These are phyloP conservation scores for Spongispora temasekensis DNA, from an alignment of 1,284 basidiomycete genomes.

Conservation along the genomic window DNA sequence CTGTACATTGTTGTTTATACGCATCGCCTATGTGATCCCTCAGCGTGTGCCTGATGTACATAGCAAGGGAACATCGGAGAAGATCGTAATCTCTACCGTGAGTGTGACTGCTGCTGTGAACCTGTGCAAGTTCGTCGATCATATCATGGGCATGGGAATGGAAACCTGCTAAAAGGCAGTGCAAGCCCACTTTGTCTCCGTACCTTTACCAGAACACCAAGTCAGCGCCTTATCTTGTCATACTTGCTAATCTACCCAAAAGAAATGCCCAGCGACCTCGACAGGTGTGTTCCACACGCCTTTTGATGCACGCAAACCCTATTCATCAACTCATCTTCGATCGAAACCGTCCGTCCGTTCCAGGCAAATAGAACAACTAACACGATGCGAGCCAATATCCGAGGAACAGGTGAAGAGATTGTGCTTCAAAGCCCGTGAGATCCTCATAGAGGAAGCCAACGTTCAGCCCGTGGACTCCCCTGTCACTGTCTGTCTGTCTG, in stretches of 20 bases:
- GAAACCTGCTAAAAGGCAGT: conserved; percentile 25
- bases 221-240: conserved; percentile 31
- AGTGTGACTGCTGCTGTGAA: conserved; percentile 7
- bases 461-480: conserved; percentile 96
- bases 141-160: conserved; percentile 12
- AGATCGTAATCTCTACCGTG: conserved; percentile 6
- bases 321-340: conserved; percentile 7
- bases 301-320: conserved; percentile 29
- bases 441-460: conserved; percentile 96
- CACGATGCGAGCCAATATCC: conserved; percentile 89
- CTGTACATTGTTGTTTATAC: conserved; percentile 38
- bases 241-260: conserved; percentile 9
- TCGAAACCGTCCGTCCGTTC: not conserved
- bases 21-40: conserved; percentile 12
- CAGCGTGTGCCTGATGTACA: conserved; percentile 29
- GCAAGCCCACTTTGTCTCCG: conserved; percentile 23
- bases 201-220: too few relatives aligned
- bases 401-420: conserved; percentile 92
- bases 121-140: conserved; percentile 14
- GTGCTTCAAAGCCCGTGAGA: conserved; percentile 94
- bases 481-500: conserved; percentile 68
- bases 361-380: conserved; percentile 87
- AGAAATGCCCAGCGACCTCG: conserved; percentile 50
- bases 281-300: conserved; percentile 45
- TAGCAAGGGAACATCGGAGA: not conserved